Evolutionary conservation across 805 yeast species (phyloP), one percentile per base, ranked within the genome.

Genomic region (Yarrowia sp.): DNA sequence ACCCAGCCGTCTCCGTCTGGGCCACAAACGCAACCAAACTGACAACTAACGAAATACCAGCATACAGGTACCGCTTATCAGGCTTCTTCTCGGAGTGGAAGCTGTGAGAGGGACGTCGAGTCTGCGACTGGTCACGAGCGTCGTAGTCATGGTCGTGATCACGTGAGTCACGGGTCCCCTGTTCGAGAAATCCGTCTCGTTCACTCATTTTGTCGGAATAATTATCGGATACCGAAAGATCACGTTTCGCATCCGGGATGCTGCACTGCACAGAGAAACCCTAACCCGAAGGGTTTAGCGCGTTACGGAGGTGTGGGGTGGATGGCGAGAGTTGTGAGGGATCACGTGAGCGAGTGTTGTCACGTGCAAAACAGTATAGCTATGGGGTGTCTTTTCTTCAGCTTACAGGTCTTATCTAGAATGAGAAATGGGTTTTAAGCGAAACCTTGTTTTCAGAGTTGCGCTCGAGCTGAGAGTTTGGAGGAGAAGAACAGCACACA

Each of bases 1-100:
- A 86, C 7, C 90, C 82, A 1, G 96, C 89, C 66, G 86, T 78
- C 73, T 90, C 97, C 0, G 97, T 90, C 72, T 90, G 97, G 14
- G 81, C 71, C 4, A 91, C 92, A 75, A 91, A 91, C 3, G 92
- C 71, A 8, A 83, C 71, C 66, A 86, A 68, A 0, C 88, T 82
- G 1, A 83, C 66, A 1, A 79, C 13, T 45, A 86, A 80, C 1
- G 88, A 78, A 1, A 76, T 68, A 3, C 77, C 75, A 5, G 86
- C 84, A 68, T 82, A 79, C 4, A 77, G 66, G 43, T 71, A 73
- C n/a, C 83, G 71, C 65, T 77, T 80, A 42, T 61, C 64, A 9
- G 71, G 39, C 9, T 58, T 43, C 5, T 38, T 42, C 13, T 57
- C 63, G 10, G 63, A 38, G 28, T 51, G 38, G 43, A 51, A 39